Evolutionary conservation across 352 stramenopile species (phyloP).

Genomic region (Pythium grandisporangium): DNA sequence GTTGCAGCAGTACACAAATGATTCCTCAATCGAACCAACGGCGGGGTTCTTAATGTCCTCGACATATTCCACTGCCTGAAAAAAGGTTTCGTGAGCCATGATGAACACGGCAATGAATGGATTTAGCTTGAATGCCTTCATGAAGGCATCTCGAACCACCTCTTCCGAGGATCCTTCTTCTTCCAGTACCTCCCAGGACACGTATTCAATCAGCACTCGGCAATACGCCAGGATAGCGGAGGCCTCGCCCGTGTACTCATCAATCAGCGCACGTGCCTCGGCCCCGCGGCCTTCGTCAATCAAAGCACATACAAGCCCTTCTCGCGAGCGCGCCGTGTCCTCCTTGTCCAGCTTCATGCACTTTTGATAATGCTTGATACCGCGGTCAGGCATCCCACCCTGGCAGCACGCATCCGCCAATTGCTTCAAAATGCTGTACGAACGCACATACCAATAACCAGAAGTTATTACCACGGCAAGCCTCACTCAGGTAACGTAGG

Average conservation of each 20-base stretch:
- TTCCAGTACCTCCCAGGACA: constrained; percentile 84
- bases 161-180: constrained; percentile 72
- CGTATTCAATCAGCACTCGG: constrained; percentile 79
- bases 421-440: constrained; percentile 45
- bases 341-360: constrained; percentile 69
- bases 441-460: no score
- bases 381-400: constrained; percentile 58
- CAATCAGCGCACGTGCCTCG: constrained; percentile 60
- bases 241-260: constrained; percentile 35
- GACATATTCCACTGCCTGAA: constrained; percentile 73
- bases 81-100: constrained; percentile 68
- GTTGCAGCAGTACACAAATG: constrained; percentile 66
- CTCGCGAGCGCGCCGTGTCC: constrained; percentile 47
- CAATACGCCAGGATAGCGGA: constrained; percentile 77
- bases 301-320: constrained; percentile 66
- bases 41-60: constrained; percentile 69
- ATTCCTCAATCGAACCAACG: constrained; percentile 73
- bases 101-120: constrained; percentile 82
- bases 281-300: constrained; percentile 72
- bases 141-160: constrained; percentile 60
- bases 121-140: constrained; percentile 62
- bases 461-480: no score
- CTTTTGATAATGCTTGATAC: constrained; percentile 76
- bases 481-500: no score
- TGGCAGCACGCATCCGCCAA: constrained; percentile 64